Evolutionary conservation across 2,329 filamentous ascomycete genomes (phyloP), one percentile per base, ranked within the genome.

Genomic region (Colletotrichum theobromicola): DNA sequence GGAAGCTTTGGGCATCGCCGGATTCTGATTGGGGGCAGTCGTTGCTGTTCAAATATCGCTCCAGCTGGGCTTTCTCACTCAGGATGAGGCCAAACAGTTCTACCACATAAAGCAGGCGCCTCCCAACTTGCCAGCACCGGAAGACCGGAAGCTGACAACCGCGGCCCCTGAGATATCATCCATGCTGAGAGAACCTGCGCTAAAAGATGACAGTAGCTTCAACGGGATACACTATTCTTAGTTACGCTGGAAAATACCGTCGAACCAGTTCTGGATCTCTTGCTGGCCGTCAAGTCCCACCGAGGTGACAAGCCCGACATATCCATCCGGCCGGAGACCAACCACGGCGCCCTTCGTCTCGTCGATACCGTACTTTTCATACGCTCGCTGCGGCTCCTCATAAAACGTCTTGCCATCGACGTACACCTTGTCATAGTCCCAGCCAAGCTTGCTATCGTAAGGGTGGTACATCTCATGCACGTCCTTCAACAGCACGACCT

Each of bases 331-430:
- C 16, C 72, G 62, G 16, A 75, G 7, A 5, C 72, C 72, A 30
- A 75, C 68, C 13, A 72, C 72, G 4, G 72, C 68, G 2, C 72
- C 72, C 57, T 58, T 55, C 18, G 10, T 26, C 15, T 13, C 21
- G 76, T 91, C 86, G 2, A 95, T 84, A 0, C 92, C 93, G 73
- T 92, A 93, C 4, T 86, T 87, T 72, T 88, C 84, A 77, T 94
- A 91, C 0, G 87, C 85, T 13, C 84, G 77, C 0, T 88, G 88
- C 67, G 87, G 82, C 0, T 88, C 88, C 78, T 91, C 87, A 76
- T 91, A 86, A 78, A 90, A 89, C 35, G 85, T 87, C 55, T 84
- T 78, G 57, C 88, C 88, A 75, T 92, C 90, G 1, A 86, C 88
- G 79, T 88, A 91, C 1, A 92, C 84, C 79, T 89, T 90, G 72